Percentiles rank a stretch among this genome's conserved stretches.
These are phyloP conservation scores for Tephrocybe sp. DNA, from an alignment of 768 basidiomycete genomes.

Conservation along the genomic window DNA sequence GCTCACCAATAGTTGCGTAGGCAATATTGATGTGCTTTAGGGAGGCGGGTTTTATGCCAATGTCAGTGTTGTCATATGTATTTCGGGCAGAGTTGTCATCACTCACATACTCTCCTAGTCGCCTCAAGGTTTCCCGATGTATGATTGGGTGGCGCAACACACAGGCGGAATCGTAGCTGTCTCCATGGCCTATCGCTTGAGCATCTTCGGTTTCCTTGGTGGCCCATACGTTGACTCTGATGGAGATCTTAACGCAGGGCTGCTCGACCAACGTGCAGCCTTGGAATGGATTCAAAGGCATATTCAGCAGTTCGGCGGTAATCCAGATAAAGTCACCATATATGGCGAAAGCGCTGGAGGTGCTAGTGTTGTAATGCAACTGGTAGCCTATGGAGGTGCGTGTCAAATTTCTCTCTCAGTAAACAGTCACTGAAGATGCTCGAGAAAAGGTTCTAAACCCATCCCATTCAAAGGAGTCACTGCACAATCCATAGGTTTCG, in stretches of 20 bases:
- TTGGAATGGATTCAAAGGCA: conserved; percentile 41
- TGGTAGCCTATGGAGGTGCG: conserved; percentile 42
- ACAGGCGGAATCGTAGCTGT: conserved; percentile 32
- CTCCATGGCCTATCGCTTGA: conserved; percentile 31
- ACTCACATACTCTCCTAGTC: too few relatives aligned
- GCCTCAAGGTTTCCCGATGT: conserved; percentile 46
- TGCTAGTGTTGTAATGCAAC: conserved; percentile 43
- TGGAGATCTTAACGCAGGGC: conserved; percentile 38
- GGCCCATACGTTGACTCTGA: conserved; percentile 31
- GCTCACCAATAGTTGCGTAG: too few relatives aligned
- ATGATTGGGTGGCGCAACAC: conserved; percentile 46
- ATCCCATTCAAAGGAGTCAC: conserved; percentile 39
- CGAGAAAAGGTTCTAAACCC: conserved; percentile 33
- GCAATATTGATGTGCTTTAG: too few relatives aligned
- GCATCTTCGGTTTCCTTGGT: conserved; percentile 28
- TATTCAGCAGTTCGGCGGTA: conserved; percentile 34
- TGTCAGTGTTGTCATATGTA: too few relatives aligned
- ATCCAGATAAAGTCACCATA: conserved; percentile 34
- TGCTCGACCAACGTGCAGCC: conserved; percentile 41
- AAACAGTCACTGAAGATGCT: too few relatives aligned
- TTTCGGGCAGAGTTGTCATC: too few relatives aligned
- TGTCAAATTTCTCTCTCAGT: too few relatives aligned
- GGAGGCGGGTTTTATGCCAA: too few relatives aligned
- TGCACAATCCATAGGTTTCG: conserved; percentile 45
- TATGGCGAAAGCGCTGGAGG: conserved; percentile 42